phyloP scores from a whole-genome alignment of 371 early-diverging fungal genomes.

The Saksenaea oblongispora region DNA sequence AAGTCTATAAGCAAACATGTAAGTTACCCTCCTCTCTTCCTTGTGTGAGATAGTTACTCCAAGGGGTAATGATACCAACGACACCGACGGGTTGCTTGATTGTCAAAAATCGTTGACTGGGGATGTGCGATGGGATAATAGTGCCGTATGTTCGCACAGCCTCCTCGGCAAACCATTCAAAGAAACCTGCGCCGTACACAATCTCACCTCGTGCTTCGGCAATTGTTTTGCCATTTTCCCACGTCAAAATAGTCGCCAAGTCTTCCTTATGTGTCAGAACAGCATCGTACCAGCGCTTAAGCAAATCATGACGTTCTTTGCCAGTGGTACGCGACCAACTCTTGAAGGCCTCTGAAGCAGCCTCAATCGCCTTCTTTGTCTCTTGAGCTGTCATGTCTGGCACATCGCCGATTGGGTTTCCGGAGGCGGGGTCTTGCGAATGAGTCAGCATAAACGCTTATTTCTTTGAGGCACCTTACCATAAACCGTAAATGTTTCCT shows the following conservation, averaged over 20 bases:
- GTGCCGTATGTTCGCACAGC: conserved; percentile 82
- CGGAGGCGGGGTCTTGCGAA: conserved; percentile 64
- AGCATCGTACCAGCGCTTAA: conserved; percentile 73
- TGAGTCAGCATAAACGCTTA: neutral
- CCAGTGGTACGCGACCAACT: conserved; percentile 67
- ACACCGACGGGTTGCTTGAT: conserved; percentile 88
- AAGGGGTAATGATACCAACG: conserved; percentile 88
- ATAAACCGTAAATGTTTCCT: conserved; percentile 47
- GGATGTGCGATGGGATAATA: conserved; percentile 68
- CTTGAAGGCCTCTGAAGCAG: conserved; percentile 61
- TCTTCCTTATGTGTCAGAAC: conserved; percentile 72
- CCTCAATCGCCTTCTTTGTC: conserved; percentile 58
- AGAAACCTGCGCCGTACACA: conserved; percentile 73
- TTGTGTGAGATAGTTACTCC: conserved; percentile 58
- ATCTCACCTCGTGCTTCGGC: conserved; percentile 73
- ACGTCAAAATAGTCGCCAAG: conserved; percentile 74
- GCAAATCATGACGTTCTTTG: conserved; percentile 60
- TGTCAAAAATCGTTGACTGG: conserved; percentile 62
- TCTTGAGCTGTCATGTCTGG: conserved; percentile 72
- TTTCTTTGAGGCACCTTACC: conserved; percentile 22
- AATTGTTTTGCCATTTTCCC: conserved; percentile 76
- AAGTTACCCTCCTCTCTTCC: neutral
- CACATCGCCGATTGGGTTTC: conserved; percentile 63
- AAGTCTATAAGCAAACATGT: conserved; percentile 57
- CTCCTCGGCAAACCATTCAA: conserved; percentile 91